A percentile compares a stretch with the other conserved stretches of the same genome.
Evolutionary conservation across 176 grass and related monocot genomes (phyloP).

Genomic region (Carex littledalei): DNA sequence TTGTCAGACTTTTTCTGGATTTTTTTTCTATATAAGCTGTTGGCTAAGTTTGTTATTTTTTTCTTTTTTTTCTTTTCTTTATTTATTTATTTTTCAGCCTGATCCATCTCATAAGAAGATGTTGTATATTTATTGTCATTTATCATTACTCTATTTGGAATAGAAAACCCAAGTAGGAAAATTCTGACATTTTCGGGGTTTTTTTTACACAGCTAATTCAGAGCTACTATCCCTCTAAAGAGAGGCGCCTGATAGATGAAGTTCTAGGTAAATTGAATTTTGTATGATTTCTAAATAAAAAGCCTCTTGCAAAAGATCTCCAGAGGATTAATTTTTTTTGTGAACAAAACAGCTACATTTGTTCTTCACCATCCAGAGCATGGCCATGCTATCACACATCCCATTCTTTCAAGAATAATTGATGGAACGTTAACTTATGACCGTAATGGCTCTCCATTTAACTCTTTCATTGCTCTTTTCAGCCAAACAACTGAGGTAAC

Average conservation of each 20-base stretch:
- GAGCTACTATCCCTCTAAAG: constrained; percentile 90
- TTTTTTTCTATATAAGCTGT: neutral
- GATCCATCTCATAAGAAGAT: neutral
- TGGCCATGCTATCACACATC: constrained; percentile 92
- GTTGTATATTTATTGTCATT: neutral
- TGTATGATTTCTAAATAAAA: neutral
- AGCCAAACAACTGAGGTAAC: constrained; percentile 85
- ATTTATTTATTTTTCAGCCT: neutral
- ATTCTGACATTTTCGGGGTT: constrained; percentile 11
- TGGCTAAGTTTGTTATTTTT: neutral
- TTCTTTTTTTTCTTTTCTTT: neutral
- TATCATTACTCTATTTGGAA: neutral
- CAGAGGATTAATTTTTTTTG: constrained; percentile 18
- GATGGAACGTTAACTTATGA: constrained; percentile 88
- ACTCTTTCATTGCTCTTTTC: constrained; percentile 92
- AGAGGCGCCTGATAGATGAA: constrained; percentile 84
- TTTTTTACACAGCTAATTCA: constrained; percentile 81
- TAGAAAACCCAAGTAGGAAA: neutral
- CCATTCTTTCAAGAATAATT: constrained; percentile 95
- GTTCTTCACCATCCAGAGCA: constrained; percentile 97
- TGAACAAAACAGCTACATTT: constrained; percentile 65
- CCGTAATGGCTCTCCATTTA: constrained; percentile 67
- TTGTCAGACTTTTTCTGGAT: neutral
- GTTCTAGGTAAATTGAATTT: constrained; percentile 70
- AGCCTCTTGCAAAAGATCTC: constrained; percentile 7